Conservation (phyloP, 441 rosid genomes). For the Heliophila coronopifolia region DNA sequence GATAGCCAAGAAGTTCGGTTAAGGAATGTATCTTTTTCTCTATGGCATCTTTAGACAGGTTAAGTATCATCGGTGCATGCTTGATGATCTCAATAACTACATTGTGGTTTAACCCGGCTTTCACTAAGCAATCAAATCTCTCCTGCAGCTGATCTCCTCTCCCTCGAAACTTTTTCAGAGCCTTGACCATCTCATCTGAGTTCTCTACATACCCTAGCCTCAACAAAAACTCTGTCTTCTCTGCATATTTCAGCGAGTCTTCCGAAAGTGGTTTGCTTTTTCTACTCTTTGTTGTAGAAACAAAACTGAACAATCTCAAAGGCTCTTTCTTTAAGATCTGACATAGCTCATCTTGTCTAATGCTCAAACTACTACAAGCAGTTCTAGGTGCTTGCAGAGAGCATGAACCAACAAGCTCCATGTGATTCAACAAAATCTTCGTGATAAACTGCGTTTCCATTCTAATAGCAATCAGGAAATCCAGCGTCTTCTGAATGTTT, state of each 20-base stretch:
- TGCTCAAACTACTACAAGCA: constrained; percentile 37
- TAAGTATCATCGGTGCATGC: constrained; percentile 60
- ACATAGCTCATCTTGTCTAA: constrained; percentile 36
- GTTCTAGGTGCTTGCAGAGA: constrained; percentile 50
- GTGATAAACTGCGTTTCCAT: constrained; percentile 46
- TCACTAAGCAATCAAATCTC: constrained; percentile 69
- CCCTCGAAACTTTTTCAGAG: constrained; percentile 62
- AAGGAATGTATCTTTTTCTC: constrained; percentile 60
- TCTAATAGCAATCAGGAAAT: constrained; percentile 44
- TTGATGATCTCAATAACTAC: constrained; percentile 43
- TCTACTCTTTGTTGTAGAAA: constrained; percentile 34
- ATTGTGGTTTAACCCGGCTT: constrained; percentile 56
- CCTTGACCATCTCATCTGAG: constrained; percentile 73
- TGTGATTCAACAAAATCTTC: constrained; percentile 30
- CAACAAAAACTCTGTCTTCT: constrained; percentile 53
- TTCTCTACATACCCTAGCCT: constrained; percentile 65
- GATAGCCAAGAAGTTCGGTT: constrained; percentile 45
- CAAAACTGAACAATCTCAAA: constrained; percentile 45
- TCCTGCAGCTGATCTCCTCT: constrained; percentile 79
- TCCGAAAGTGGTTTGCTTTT: constrained; percentile 21
- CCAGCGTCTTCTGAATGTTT: constrained; percentile 42
- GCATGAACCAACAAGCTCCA: constrained; percentile 40
- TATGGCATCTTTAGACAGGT: constrained; percentile 59
- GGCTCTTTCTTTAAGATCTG: constrained; percentile 53
- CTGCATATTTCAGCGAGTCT: constrained; percentile 33